Evolutionary conservation across 345 rosid species (phyloP).

Genomic region (Rubroshorea leprosula): DNA sequence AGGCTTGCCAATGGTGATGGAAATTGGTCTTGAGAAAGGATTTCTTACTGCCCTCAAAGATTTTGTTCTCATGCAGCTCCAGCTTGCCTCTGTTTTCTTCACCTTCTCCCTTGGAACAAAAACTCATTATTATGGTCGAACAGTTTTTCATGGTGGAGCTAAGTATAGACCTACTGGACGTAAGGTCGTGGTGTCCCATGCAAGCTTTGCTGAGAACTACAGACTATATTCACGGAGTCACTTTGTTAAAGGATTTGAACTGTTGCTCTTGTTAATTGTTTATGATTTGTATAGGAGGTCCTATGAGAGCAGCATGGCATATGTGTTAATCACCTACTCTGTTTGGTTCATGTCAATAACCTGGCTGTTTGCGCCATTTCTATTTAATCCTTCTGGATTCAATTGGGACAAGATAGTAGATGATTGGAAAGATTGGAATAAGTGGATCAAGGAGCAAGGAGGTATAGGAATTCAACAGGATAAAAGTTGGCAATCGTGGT

Average conservation of each 20-base stretch:
- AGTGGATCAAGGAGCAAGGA: constrained; percentile 93
- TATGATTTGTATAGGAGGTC: constrained; percentile 83
- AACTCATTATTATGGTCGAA: constrained; percentile 83
- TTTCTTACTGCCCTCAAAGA: constrained; percentile 85
- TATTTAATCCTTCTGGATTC: constrained; percentile 90
- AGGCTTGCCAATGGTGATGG: constrained; percentile 99
- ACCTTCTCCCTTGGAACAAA: constrained; percentile 95
- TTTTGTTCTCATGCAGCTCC: constrained; percentile 93
- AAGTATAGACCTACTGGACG: constrained; percentile 93
- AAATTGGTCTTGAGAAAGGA: constrained; percentile 92
- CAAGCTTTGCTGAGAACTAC: constrained; percentile 85
- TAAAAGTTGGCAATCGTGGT: constrained; percentile 99
- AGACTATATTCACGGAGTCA: constrained; percentile 92
- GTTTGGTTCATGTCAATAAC: constrained; percentile 95
- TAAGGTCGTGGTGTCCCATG: constrained; percentile 88
- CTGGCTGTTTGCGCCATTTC: constrained; percentile 92
- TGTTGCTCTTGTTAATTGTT: constrained; percentile 62
- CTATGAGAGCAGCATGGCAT: constrained; percentile 80
- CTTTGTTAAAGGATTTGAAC: constrained; percentile 90
- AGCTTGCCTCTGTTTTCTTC: constrained; percentile 92
- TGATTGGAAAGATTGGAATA: constrained; percentile 98
- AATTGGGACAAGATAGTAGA: constrained; percentile 85
- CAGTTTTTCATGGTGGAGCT: constrained; percentile 89
- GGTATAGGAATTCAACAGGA: constrained; percentile 93
- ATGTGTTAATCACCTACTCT: constrained; percentile 74